Conservation (phyloP, 2,329 filamentous ascomycete species). For the Colletotrichum viniferum region DNA sequence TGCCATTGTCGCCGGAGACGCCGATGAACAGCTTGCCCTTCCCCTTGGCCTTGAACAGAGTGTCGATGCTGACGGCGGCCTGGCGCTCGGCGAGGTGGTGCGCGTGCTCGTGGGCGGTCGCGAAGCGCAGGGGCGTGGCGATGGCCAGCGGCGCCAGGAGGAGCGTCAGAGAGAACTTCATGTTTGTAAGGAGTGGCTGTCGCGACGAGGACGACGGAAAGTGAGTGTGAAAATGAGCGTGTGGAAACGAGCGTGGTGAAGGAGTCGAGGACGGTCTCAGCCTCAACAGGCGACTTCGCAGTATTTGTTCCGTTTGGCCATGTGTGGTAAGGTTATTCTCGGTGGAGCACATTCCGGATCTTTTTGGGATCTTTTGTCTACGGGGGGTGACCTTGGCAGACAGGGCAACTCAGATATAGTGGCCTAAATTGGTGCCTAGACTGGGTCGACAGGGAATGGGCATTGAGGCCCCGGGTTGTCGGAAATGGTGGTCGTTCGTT, state of each 20-base stretch:
- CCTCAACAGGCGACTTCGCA: not conserved
- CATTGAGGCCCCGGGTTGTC: not conserved
- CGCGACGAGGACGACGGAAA: not conserved
- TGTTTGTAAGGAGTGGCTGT: not conserved
- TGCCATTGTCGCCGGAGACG: slow-evolving; percentile 57
- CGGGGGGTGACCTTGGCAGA: not conserved
- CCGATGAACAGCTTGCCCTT: slow-evolving; percentile 72
- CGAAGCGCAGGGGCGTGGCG: slow-evolving; percentile 28
- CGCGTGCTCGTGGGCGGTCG: slow-evolving; percentile 49
- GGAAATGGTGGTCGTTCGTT: not conserved
- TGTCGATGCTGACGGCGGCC: slow-evolving; percentile 53
- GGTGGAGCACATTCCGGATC: not conserved
- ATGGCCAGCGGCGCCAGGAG: slow-evolving; percentile 41
- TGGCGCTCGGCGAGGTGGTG: slow-evolving; percentile 42
- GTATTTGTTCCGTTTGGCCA: not conserved
- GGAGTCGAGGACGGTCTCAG: not conserved
- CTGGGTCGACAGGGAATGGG: not conserved
- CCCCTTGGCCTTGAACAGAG: slow-evolving; percentile 59
- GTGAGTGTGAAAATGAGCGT: not conserved
- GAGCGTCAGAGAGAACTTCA: slow-evolving; percentile 32
- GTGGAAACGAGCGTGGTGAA: not conserved
- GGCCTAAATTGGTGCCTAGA: not conserved
- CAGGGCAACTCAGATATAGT: not conserved
- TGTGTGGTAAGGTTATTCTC: not conserved
- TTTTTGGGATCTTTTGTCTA: not conserved